Evolutionary conservation across 2,329 filamentous ascomycete genomes (phyloP).

Genomic region (Harringtonia aguacate): DNA sequence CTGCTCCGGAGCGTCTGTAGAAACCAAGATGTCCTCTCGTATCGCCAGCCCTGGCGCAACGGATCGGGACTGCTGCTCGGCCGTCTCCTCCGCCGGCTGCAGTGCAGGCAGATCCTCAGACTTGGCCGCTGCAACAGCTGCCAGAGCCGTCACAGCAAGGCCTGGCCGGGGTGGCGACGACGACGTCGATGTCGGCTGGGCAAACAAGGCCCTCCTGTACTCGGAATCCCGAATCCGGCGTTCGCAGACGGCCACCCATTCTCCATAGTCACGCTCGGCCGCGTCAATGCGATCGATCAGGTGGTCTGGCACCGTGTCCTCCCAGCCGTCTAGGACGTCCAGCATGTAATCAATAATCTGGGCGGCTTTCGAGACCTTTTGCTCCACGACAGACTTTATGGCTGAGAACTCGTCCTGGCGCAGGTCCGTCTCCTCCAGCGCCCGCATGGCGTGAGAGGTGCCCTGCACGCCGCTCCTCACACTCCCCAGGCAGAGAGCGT

Average conservation of each 20-base stretch:
- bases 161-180: conserved; percentile 1
- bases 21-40: neutral
- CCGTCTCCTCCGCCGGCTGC: no score
- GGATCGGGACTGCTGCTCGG: no score
- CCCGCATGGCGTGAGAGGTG: neutral
- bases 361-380: conserved; percentile 60
- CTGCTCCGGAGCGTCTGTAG: neutral
- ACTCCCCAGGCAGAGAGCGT: conserved; percentile 32
- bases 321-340: conserved; percentile 71
- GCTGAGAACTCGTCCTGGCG: conserved; percentile 38
- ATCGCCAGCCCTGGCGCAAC: no score
- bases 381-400: conserved; percentile 53
- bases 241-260: conserved; percentile 74
- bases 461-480: conserved; percentile 3
- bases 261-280: conserved; percentile 65
- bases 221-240: conserved; percentile 60
- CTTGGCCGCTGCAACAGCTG: no score
- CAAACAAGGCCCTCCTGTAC: conserved; percentile 21
- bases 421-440: conserved; percentile 13
- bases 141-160: no score
- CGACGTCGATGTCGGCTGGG: neutral
- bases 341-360: conserved; percentile 73
- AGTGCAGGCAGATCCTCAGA: neutral
- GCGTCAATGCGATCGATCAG: conserved; percentile 85
- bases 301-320: conserved; percentile 71